Base-by-base conservation (phyloP, 192 early-diverging fungal genomes). In the Dimargaris xerosporica region DNA sequence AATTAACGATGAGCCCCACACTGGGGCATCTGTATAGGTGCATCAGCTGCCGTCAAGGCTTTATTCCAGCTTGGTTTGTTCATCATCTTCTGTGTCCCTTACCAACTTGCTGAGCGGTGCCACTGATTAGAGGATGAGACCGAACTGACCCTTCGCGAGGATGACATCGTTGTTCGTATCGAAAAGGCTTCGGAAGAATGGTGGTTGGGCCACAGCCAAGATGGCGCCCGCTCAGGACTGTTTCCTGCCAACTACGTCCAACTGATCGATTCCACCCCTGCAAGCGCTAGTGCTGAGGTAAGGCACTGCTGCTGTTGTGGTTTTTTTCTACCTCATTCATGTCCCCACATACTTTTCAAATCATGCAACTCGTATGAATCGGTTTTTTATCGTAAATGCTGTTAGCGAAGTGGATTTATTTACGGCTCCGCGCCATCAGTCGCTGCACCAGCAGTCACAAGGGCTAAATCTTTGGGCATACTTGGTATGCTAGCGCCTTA, bases 151-250 rank as follows among this genome's bases (percentile, higher is more conserved):
- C 78, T 97, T 62, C 65, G 67, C 0, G 93, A 97, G 65, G 90
- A 87, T 19, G 93, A 95, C 50, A 72, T 85, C 15, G 85, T 97
- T 52, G 76, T 66, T 17, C 78, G 81, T 26, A 85, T 97, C 45
- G 83, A 85, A 19, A 80, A 90, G 73, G 52, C 91, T 50, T 90
- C 91, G 69, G 86, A 90, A 43, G 92, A 88, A 44, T 97, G 94
- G 94, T 95, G 92, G 94, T 79, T 83, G 45, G 94, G 91, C 58
- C 76, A 77, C 30, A 86, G 82, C 61, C 74, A 85, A 59, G 82
- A 87, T 66, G 89, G 89, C 13, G 66, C 73, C 25, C 74, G 82
- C 12, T 76, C 76, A 43, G 93, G 93, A 30, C 68, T 93, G 43
- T 96, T 96, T 75, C 93, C 93, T 26, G 78, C 80, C 44, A 83